Evolutionary conservation across 495 filamentous ascomycete species (phyloP), one percentile per base, ranked within the genome.

Genomic region (Penicillium paxilli): DNA sequence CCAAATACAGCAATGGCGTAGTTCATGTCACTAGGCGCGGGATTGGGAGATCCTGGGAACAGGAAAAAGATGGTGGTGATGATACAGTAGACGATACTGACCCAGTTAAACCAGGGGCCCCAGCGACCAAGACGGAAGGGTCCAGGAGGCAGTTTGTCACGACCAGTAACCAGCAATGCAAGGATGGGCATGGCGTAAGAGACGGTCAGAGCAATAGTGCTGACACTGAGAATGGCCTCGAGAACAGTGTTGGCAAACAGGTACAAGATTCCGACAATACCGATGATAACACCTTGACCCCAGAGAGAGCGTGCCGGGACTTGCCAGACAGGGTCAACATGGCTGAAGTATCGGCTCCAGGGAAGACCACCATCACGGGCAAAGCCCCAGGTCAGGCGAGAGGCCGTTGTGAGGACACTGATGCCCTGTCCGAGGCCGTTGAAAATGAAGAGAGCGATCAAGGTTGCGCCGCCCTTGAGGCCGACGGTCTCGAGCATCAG

Each of bases 301-400:
- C 76, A 79, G 44, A 78, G 68, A 1, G 75, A 60, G 3, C 76
- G 75, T 5, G 63, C 72, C 17, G 77, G 76, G 0, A 72, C 68
- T 58, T 75, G 69, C 72, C 72, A 77, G 1, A 60, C 61, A 5
- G 62, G 68, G 42, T 78, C 72, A 52, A 80, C 59, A 47, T 74
- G 68, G 20, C 65, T 58, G 38, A 80, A 68, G 51, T 76, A 78
- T 0, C 49, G 24, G 57, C 72, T 73, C 47, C 58, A 80, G 23
- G 77, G 74, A 3, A 83, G 67, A 3, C 82, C 81, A 51, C 77
- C 77, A 49, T 84, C 82, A n/a, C 82, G 74, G n/a, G 81, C 75
- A 56, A 84, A 83, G 0, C 80, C 75, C 72, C 78, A 83, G 10
- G 76, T 69, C 22, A 83, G 53, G 9, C 81, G 68, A 5, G 80